Base-by-base conservation (phyloP, 106 monocot species). In the Acorus calamus region DNA sequence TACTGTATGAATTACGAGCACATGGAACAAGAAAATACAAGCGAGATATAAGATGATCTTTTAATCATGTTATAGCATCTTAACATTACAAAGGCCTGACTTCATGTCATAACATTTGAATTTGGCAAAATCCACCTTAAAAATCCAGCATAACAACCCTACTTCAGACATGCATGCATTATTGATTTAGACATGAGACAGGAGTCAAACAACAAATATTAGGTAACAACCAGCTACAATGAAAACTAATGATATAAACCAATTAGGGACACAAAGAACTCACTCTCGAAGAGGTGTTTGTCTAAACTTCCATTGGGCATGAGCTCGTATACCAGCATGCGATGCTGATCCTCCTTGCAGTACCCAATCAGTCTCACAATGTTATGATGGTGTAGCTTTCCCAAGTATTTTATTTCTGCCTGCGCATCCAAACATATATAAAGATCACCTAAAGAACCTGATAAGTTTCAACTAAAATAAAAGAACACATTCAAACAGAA, bases 201-300 rank as follows among this genome's bases (percentile, higher is more conserved):
- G 28, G 28, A 28, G 1, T 28, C 28, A 28, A 28, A 28, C 28
- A 28, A 28, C 28, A 28, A 28, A 28, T 28, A 28, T 28, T 28
- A 28, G 28, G 28, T 28, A 28, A 28, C 28, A 28, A 28, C 28
- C 28, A 28, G 59, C 0, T 67, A 44, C 56, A 6, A 63, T 47
- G 3, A 59, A 6, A 6, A 59, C 11, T 12, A 14, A 59, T 11
- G 58, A 0, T 11, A 59, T 14, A 11, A 59, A 54, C 11, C 28
- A 28, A 28, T 28, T 28, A 28, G 28, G 28, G 28, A 28, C 28
- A 28, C 0, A 28, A 28, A 1, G 28, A 28, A 79, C 84, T 73
- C 79, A 94, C 94, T 90, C 63, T 84, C 84, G 59, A 94, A 94
- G 7, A 94, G 87, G 85, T 94, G 94, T 62, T 90, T 94, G 66